These are phyloP conservation scores for Teunomyces pallodes DNA, from an alignment of 805 yeast genomes.

Conservation along the genomic window DNA sequence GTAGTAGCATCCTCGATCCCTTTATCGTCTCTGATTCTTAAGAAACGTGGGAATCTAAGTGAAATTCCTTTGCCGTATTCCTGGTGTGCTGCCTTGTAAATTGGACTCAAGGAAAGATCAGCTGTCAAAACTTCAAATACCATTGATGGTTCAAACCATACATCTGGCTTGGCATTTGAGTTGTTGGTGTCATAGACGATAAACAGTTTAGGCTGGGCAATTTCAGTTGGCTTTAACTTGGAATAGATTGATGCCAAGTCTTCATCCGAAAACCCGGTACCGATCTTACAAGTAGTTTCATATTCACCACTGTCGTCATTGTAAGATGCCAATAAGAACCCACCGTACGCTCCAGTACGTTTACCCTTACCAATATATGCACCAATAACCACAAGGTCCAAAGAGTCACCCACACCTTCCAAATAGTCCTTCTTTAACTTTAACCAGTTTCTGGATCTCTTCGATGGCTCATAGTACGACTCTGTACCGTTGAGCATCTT, in stretches of 20 bases:
- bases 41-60: constrained; percentile 82
- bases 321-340: constrained; percentile 85
- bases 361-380: constrained; percentile 94
- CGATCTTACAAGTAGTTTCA: constrained; percentile 95
- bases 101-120: constrained; percentile 83
- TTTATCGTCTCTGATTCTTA: constrained; percentile 83
- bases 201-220: constrained; percentile 61
- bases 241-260: constrained; percentile 59
- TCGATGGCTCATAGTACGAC: constrained; percentile 88
- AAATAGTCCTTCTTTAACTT: constrained; percentile 93
- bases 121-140: constrained; percentile 91
- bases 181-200: constrained; percentile 59
- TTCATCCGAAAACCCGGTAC: constrained; percentile 95
- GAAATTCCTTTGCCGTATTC: constrained; percentile 81
- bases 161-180: constrained; percentile 76
- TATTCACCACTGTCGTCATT: constrained; percentile 89
- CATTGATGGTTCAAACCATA: constrained; percentile 87
- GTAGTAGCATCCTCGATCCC: constrained; percentile 82
- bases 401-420: constrained; percentile 93
- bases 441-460: constrained; percentile 92
- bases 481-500: constrained; percentile 81
- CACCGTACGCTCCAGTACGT: constrained; percentile 93
- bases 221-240: constrained; percentile 65
- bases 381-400: constrained; percentile 90
- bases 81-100: constrained; percentile 79